These are phyloP conservation scores for Salvia splendens DNA, from an alignment of 257 asterid genomes.

Conservation along the genomic window DNA sequence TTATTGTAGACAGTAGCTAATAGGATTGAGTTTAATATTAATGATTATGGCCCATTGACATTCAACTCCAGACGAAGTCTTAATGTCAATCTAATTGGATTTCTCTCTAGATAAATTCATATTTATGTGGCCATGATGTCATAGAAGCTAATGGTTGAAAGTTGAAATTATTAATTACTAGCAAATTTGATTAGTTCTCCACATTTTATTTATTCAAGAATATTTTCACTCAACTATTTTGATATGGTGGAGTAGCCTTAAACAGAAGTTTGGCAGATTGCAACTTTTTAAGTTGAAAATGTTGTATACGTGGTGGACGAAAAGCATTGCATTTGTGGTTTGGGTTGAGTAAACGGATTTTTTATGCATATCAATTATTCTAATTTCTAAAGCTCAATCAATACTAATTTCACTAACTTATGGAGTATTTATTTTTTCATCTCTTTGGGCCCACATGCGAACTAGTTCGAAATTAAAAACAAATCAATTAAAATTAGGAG, in stretches of 20 bases:
- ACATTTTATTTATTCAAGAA: neutral
- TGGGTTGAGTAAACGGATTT: conserved; percentile 8
- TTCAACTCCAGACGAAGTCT: too few relatives aligned
- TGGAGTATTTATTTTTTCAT: too few relatives aligned
- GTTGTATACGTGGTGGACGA: neutral
- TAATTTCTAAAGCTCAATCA: neutral
- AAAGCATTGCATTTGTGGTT: neutral
- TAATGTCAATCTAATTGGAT: neutral
- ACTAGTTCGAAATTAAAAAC: neutral
- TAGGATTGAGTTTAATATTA: neutral
- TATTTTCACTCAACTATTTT: neutral
- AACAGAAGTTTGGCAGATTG: conserved; percentile 1
- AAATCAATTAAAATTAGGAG: conserved; percentile 1
- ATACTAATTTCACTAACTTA: neutral
- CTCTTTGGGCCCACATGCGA: neutral
- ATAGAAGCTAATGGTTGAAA: neutral
- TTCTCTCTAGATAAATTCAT: neutral
- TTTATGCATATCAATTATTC: neutral
- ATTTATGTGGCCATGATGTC: neutral
- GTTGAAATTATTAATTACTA: neutral
- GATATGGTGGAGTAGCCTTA: neutral
- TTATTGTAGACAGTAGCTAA: neutral
- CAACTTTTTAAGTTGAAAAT: neutral
- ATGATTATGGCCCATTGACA: too few relatives aligned
- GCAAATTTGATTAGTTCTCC: neutral